phyloP scores from a whole-genome alignment of 106 monocot genomes.

The Platanthera guangdongensis region DNA sequence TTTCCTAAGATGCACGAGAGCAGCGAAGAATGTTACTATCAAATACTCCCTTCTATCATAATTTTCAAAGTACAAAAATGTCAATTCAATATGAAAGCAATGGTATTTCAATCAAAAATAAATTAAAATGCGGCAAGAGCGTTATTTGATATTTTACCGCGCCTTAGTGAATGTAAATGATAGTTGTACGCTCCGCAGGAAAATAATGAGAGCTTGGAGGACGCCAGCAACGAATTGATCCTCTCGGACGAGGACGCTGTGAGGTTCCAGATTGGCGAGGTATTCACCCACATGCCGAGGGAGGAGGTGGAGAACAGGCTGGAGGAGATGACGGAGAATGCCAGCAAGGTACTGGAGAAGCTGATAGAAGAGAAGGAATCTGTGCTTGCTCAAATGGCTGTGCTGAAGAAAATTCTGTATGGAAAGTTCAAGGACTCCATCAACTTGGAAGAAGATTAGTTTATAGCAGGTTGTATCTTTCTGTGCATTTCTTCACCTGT shows the following conservation, averaged over 20 bases:
- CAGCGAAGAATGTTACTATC: too few relatives aligned
- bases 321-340: slow-evolving; percentile 59
- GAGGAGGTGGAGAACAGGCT: slow-evolving; percentile 53
- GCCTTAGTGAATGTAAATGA: too few relatives aligned
- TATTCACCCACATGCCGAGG: slow-evolving; percentile 49
- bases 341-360: slow-evolving; percentile 36
- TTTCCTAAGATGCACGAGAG: too few relatives aligned
- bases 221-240: slow-evolving; percentile 68
- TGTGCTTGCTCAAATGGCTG: slow-evolving; percentile 56
- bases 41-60: too few relatives aligned
- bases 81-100: too few relatives aligned
- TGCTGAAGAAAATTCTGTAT: slow-evolving; percentile 66
- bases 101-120: too few relatives aligned
- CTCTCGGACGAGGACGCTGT: slow-evolving; percentile 62
- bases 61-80: too few relatives aligned
- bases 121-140: too few relatives aligned
- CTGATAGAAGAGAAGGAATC: slow-evolving; percentile 62
- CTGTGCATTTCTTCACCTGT: too few relatives aligned
- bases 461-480: too few relatives aligned
- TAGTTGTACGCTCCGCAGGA: slow-evolving; percentile 25
- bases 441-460: slow-evolving; percentile 72
- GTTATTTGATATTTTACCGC: too few relatives aligned
- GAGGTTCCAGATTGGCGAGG: slow-evolving; percentile 68
- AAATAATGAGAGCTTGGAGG: slow-evolving; percentile 60
- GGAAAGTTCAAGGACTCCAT: slow-evolving; percentile 78